Percentiles rank a stretch among this genome's conserved stretches.
phyloP scores from a whole-genome alignment of 2,329 filamentous ascomycete genomes.

The Biscogniauxia sp. region DNA sequence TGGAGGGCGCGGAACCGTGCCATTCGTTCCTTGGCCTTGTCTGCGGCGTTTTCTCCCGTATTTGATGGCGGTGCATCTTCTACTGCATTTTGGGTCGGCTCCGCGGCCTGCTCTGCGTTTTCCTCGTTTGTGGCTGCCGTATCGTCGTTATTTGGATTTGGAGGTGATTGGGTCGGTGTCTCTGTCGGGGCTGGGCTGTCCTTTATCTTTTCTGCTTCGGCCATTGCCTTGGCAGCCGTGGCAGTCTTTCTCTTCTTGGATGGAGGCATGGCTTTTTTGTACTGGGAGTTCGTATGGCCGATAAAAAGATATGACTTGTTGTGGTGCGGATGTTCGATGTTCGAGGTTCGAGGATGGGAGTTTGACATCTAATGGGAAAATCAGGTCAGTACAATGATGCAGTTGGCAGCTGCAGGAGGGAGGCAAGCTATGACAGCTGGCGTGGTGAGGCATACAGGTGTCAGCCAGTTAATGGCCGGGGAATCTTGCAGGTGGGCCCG shows the following conservation, averaged over 20 bases:
- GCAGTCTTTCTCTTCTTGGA: constrained; percentile 45
- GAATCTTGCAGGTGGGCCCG: too few relatives aligned
- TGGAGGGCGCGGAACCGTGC: constrained; percentile 86
- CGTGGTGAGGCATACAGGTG: not conserved
- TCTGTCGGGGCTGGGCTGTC: constrained; percentile 22
- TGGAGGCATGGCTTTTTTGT: constrained; percentile 36
- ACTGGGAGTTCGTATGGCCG: constrained; percentile 2
- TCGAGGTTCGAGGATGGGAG: not conserved
- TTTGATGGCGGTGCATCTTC: constrained; percentile 14
- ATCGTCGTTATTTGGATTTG: constrained; percentile 12
- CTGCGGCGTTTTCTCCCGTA: constrained; percentile 16
- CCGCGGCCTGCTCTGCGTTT: constrained; percentile 4
- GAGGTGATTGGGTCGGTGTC: constrained; percentile 12
- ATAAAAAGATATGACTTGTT: not conserved
- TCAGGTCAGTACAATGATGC: constrained; percentile 7
- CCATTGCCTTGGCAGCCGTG: constrained; percentile 10
- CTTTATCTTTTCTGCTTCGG: constrained; percentile 4
- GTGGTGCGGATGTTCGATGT: not conserved
- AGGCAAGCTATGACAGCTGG: not conserved
- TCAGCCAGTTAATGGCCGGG: too few relatives aligned
- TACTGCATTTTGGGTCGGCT: constrained; percentile 1
- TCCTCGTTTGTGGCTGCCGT: constrained; percentile 7
- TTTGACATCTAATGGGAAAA: not conserved
- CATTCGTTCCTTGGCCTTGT: constrained; percentile 62
- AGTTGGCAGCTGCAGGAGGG: not conserved